Evolutionary conservation across 805 yeast species (phyloP), one percentile per base, ranked within the genome.

Genomic region (Diddensiella transvaalensis): DNA sequence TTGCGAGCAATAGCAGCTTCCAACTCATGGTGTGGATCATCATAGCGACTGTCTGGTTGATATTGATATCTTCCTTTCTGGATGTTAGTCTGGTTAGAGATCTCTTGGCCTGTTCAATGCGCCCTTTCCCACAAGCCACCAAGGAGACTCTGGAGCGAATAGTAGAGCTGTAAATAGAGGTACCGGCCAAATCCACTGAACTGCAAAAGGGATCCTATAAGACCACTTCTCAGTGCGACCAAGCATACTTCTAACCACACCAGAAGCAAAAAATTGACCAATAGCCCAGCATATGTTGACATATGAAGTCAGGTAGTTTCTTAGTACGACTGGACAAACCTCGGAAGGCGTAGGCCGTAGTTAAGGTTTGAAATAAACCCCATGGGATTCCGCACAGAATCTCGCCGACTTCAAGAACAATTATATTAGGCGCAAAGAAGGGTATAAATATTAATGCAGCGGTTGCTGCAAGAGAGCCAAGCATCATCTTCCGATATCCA

Each of bases 111-210:
- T 74, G 73, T 0, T 63, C 65, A 18, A 60, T 40, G 44, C 63
- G 63, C 38, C 38, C 52, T 70, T 67, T 47, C 72, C 69, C 3
- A 73, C 71, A 39, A 77, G 61, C 78, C 79, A 78, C 73, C 78
- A 74, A 26, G 83, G 83, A 10, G 80, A 75, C 48, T 78, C 82
- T 5, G 62, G 62, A 8, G 83, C 83, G 30, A 79, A 74, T 19
- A 15, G 40, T 3, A 51, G 42, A 8, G 21, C 49, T 2, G 75
- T 60, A 19, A 70, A 56, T 18, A 79, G 58, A 29, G 79, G 79
- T 11, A 71, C 59, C 4, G 80, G 77, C 81, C 81, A 79, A 2
- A 70, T 62, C 83, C 83, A 79, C 63, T 79, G 84, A 8, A 78
- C 50, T 3, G 79, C 82, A 59, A 75, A 77, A 8, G 84, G 82